Evolutionary conservation across 768 basidiomycete species (phyloP).

Genomic region (Termitomyces sp.): DNA sequence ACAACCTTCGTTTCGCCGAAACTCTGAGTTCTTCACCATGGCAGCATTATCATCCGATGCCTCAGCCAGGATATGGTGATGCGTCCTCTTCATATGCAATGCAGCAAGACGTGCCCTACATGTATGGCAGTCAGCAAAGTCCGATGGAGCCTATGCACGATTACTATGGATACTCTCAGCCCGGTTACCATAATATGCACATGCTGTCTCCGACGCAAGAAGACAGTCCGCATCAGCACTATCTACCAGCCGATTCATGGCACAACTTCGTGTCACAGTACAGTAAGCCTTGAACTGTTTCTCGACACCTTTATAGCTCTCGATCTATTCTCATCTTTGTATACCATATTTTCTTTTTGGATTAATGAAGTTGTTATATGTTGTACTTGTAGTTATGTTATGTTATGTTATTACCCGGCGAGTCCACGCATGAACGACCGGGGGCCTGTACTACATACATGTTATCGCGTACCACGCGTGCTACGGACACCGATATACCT

Average conservation of each 20-base stretch:
- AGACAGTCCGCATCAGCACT: slow-evolving; percentile 27
- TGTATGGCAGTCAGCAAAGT: slow-evolving; percentile 16
- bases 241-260: slow-evolving; percentile 36
- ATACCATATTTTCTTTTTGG: slow-evolving; percentile 7
- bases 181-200: slow-evolving; percentile 18
- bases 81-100: slow-evolving; percentile 12
- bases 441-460: no score
- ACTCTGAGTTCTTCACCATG: slow-evolving; percentile 16
- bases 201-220: slow-evolving; percentile 21
- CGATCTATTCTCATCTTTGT: neutral
- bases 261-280: slow-evolving; percentile 43
- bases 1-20: slow-evolving; percentile 13
- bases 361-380: slow-evolving; percentile 5
- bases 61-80: slow-evolving; percentile 26
- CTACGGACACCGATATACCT: slow-evolving; percentile 14
- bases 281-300: slow-evolving; percentile 16
- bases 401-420: no score
- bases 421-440: no score
- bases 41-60: slow-evolving; percentile 28
- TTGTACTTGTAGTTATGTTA: slow-evolving; percentile 16
- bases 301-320: neutral
- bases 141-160: slow-evolving; percentile 24
- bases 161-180: slow-evolving; percentile 25
- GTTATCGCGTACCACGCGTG: no score
- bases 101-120: slow-evolving; percentile 12